Percentiles rank a stretch among this genome's conserved stretches.
Conservation (phyloP, 2,329 filamentous ascomycete genomes). For the Blumeria hordei region DNA sequence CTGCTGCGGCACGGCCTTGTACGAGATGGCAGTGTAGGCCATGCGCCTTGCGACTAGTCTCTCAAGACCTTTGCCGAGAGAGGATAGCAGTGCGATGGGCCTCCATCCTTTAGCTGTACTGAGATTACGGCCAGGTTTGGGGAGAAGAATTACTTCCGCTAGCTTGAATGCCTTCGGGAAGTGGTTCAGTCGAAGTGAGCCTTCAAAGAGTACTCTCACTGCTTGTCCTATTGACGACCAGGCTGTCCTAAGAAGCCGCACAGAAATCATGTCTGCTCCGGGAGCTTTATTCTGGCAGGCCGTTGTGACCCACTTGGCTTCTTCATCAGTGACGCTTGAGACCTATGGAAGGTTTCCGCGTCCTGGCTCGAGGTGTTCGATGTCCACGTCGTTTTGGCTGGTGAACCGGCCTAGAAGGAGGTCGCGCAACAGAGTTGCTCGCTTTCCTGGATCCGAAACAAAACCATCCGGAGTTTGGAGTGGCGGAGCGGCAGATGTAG, state of each 20-base stretch:
- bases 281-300: background rate
- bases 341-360: background rate
- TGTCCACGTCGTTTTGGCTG: background rate
- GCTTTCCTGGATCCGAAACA: background rate
- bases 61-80: background rate
- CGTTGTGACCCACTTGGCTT: background rate
- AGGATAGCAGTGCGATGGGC: background rate
- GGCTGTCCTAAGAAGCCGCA: background rate
- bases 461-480: background rate
- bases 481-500: background rate
- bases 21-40: background rate
- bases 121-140: background rate
- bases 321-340: background rate
- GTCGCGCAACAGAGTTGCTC: background rate
- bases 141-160: background rate
- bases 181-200: background rate
- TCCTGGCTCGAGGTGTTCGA: background rate
- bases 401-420: background rate
- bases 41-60: background rate
- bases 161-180: no score
- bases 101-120: background rate
- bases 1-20: background rate
- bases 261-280: no score
- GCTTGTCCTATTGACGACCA: background rate
- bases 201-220: background rate